Evolutionary conservation across 805 yeast genomes (phyloP), one percentile per base, ranked within the genome.

Genomic region (Yamadazyma takamatsuzukensis): DNA sequence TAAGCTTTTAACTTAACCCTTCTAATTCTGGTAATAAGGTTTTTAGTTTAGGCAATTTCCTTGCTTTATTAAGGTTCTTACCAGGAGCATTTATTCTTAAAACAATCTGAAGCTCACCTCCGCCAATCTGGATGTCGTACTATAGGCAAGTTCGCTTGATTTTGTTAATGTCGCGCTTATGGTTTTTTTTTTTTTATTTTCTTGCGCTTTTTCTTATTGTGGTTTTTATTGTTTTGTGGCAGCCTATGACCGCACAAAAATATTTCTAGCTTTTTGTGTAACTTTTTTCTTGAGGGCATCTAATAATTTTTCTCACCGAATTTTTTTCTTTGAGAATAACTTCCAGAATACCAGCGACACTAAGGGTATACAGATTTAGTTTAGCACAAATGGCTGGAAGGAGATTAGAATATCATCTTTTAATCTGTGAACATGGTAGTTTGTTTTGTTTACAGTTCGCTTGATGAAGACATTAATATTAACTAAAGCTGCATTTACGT

Each of bases 321-420:
- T 9, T 12, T 10, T 12, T 10, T 9, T 10, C 13, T 10, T 56
- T n/a, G n/a, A n/a, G n/a, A n/a, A n/a, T n/a, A n/a, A n/a, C 67
- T 57, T 64, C 62, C 50, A 69, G 71, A 65, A 37, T 64, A 66
- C 72, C 72, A 66, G 72, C 72, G 43, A 63, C 42, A 56, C 69
- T 63, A 52, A 61, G 33, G 29, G 49, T n/a, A n/a, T n/a, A 25
- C 21, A 28, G 66, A 45, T 66, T 64, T 59, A 59, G 68, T 58
- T 48, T 19, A 63, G 72, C 72, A 66, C 33, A 64, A 66, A 66
- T 66, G 72, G 72, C 72, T 60, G 61, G 66, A 66, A 59, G 71
- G 57, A 66, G 70, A 66, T 36, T 35, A 48, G 47, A 58, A 53
- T 49, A n/a, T 39, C 43, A 31, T 55, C 48, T 44, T 53, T 58